Evolutionary conservation across 2,329 filamentous ascomycete genomes (phyloP).

Genomic region (Macroventuria anomochaeta): DNA sequence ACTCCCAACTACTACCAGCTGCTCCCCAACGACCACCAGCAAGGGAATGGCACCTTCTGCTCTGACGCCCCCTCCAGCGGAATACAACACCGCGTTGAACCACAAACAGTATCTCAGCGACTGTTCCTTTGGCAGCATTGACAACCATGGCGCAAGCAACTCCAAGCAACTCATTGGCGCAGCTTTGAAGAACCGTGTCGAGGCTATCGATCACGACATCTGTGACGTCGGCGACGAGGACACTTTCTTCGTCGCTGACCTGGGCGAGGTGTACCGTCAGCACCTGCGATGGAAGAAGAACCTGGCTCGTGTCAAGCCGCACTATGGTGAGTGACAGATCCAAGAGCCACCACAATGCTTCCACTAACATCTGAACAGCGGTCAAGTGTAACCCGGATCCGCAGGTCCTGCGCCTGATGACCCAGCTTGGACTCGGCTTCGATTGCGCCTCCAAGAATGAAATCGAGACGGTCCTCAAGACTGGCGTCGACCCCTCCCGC

Average conservation of each 20-base stretch:
- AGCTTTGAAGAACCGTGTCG: conserved; percentile 84
- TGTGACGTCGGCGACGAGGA: conserved; percentile 95
- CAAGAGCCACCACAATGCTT: not conserved
- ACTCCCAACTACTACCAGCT: conserved; percentile 12
- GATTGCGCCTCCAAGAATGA: conserved; percentile 98
- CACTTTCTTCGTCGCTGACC: conserved; percentile 96
- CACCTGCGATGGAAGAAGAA: conserved; percentile 98
- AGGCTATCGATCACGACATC: conserved; percentile 81
- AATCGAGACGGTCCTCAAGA: conserved; percentile 86
- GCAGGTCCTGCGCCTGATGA: conserved; percentile 84
- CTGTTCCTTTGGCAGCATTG: conserved; percentile 43
- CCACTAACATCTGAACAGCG: conserved; percentile 60
- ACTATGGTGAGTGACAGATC: conserved; percentile 76
- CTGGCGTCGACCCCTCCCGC: conserved; percentile 83
- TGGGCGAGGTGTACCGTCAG: conserved; percentile 98
- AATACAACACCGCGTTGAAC: conserved; percentile 52
- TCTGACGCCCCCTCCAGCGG: conserved; percentile 55
- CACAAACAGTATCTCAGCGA: conserved; percentile 38
- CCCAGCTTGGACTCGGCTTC: conserved; percentile 89
- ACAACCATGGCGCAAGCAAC: conserved; percentile 58
- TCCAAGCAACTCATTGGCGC: conserved; percentile 84
- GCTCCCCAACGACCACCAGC: conserved; percentile 38
- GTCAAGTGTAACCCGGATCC: conserved; percentile 99
- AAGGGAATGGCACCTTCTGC: conserved; percentile 77
- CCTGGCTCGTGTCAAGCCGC: conserved; percentile 88